These are phyloP conservation scores for Hapsidospora chrysogenum DNA, from an alignment of 495 filamentous ascomycete species.

Conservation along the genomic window DNA sequence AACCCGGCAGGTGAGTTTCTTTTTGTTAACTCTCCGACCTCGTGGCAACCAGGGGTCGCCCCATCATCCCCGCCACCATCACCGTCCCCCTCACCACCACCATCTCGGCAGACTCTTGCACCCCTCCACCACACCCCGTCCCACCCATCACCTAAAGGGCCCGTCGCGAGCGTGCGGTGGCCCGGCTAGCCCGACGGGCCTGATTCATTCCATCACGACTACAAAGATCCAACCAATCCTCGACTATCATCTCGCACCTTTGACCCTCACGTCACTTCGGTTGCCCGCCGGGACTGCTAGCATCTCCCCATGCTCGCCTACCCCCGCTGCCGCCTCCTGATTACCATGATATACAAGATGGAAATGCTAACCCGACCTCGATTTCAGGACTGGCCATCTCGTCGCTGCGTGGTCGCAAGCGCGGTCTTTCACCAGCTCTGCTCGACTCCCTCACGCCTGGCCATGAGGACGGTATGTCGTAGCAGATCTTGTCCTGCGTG, in stretches of 20 bases:
- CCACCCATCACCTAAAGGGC: no score
- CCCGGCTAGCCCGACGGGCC: no score
- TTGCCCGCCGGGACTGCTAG: no score
- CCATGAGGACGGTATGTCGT: slow-evolving; percentile 76
- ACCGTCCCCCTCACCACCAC: slow-evolving; percentile 2
- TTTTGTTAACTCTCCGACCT: slow-evolving; percentile 6
- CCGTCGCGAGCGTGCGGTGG: no score
- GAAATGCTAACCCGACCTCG: neutral
- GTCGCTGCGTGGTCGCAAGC: slow-evolving; percentile 62
- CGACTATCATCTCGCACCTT: no score
- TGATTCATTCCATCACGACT: no score
- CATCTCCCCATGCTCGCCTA: no score
- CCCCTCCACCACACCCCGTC: neutral
- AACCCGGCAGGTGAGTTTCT: slow-evolving; percentile 28
- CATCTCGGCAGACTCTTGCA: slow-evolving; percentile 1
- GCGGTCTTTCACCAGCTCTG: slow-evolving; percentile 75
- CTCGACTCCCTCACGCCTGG: slow-evolving; percentile 17
- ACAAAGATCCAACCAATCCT: no score
- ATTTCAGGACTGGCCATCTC: slow-evolving; percentile 20
- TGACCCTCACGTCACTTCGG: no score
- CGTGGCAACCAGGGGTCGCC: no score
- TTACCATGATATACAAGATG: no score
- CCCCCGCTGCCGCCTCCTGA: no score
- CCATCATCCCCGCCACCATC: slow-evolving; percentile 5
- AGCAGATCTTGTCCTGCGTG: slow-evolving; percentile 20